Evolutionary conservation across 2,329 filamentous ascomycete species (phyloP).

Genomic region (Fusarium secorum): DNA sequence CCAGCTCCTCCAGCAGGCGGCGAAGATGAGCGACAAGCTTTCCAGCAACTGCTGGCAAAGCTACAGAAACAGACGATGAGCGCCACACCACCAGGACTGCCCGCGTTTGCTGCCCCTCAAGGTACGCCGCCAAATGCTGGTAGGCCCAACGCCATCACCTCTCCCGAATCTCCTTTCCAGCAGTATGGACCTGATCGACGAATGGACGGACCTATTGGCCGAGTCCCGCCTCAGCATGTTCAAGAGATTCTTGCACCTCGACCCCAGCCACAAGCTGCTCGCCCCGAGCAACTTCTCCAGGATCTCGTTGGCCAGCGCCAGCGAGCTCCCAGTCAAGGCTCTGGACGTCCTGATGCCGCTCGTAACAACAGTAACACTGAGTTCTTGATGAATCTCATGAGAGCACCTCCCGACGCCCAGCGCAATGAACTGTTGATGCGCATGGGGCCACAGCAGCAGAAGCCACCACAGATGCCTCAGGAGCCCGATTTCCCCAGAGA

Average conservation of each 20-base stretch:
- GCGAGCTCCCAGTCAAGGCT: slow-evolving; percentile 60
- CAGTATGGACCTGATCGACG: slow-evolving; percentile 56
- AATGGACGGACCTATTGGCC: slow-evolving; percentile 51
- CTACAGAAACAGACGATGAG: slow-evolving; percentile 67
- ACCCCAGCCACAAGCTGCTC: slow-evolving; percentile 59
- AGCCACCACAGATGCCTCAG: slow-evolving; percentile 43
- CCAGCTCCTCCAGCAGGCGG: slow-evolving; percentile 49
- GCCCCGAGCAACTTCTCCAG: slow-evolving; percentile 67
- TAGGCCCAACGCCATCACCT: slow-evolving; percentile 53
- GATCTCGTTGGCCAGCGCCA: slow-evolving; percentile 68
- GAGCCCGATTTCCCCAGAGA: slow-evolving; percentile 56
- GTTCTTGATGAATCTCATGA: slow-evolving; percentile 86
- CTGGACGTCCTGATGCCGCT: slow-evolving; percentile 53
- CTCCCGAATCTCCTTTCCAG: slow-evolving; percentile 57
- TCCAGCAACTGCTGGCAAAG: slow-evolving; percentile 83
- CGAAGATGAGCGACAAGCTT: slow-evolving; percentile 83
- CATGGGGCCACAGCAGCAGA: slow-evolving; percentile 56
- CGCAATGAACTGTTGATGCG: slow-evolving; percentile 63
- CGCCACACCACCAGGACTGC: slow-evolving; percentile 55
- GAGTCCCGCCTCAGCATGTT: slow-evolving; percentile 50
- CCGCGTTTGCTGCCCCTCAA: slow-evolving; percentile 54
- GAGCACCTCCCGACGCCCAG: slow-evolving; percentile 57
- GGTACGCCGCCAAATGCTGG: slow-evolving; percentile 36
- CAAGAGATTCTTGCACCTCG: slow-evolving; percentile 64
- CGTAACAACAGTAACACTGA: slow-evolving; percentile 75